These are phyloP conservation scores for Macrolepiota dolichaula DNA, from an alignment of 768 basidiomycete genomes.

Conservation along the genomic window DNA sequence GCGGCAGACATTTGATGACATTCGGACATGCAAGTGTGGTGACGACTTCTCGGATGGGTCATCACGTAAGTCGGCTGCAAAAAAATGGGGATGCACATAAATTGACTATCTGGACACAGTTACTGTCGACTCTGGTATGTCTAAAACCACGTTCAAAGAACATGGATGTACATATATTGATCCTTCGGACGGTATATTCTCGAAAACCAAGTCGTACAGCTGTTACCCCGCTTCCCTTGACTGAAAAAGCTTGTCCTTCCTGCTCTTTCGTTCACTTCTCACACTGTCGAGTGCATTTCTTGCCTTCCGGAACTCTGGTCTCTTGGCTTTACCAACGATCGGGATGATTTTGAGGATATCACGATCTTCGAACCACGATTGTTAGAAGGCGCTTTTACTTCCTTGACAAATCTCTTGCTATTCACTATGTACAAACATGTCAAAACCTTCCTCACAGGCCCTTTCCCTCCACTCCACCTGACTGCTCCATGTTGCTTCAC, in stretches of 20 bases:
- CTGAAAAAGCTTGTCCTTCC: constrained; percentile 11
- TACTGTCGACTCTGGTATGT: no score
- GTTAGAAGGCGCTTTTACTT: constrained; percentile 3
- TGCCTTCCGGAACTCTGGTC: constrained; percentile 5
- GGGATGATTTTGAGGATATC: constrained; percentile 1
- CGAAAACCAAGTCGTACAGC: not conserved
- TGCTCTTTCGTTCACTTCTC: constrained; percentile 9
- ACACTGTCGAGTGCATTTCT: constrained; percentile 3
- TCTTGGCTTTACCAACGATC: constrained; percentile 10
- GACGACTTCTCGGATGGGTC: no score
- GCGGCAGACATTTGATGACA: no score
- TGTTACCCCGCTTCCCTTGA: not conserved
- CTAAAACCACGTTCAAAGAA: no score
- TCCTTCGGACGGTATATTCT: no score
- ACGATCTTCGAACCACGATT: not conserved
- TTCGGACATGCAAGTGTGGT: no score
- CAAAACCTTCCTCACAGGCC: constrained; percentile 3
- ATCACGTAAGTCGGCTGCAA: no score
- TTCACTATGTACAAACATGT: not conserved
- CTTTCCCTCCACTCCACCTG: constrained; percentile 7
- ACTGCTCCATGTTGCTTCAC: constrained; percentile 1
- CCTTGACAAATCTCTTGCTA: constrained; percentile 5
- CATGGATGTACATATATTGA: no score
- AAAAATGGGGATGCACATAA: no score
- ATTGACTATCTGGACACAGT: no score